phyloP scores from a whole-genome alignment of 768 basidiomycete genomes.

The Naganishia kalamii region DNA sequence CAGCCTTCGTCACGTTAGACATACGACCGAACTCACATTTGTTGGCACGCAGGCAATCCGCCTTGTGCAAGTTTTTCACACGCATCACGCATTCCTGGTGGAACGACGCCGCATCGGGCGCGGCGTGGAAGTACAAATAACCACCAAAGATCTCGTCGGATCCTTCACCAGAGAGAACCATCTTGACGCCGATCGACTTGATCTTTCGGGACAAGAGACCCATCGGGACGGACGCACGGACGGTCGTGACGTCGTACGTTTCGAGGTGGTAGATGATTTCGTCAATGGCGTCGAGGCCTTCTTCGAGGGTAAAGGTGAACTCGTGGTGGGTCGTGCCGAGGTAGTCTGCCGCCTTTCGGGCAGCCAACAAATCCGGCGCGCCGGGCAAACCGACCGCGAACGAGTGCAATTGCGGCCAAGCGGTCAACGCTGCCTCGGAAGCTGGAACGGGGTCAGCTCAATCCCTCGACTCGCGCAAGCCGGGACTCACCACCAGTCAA shows the following conservation, averaged over 20 bases:
- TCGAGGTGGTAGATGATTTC: slow-evolving; percentile 98
- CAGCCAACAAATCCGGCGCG: slow-evolving; percentile 91
- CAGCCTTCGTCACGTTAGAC: neutral
- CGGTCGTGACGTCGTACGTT: slow-evolving; percentile 97
- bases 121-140: slow-evolving; percentile 99
- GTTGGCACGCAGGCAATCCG: slow-evolving; percentile 96
- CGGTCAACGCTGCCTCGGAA: slow-evolving; percentile 56
- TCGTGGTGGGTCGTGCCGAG: slow-evolving; percentile 95
- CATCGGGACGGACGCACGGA: slow-evolving; percentile 97
- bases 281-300: slow-evolving; percentile 91
- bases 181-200: slow-evolving; percentile 99
- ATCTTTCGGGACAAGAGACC: slow-evolving; percentile 96
- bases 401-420: slow-evolving; percentile 95
- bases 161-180: slow-evolving; percentile 97
- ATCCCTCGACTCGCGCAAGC: neutral
- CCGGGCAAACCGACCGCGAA: slow-evolving; percentile 93
- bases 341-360: slow-evolving; percentile 84
- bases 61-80: slow-evolving; percentile 93
- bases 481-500: slow-evolving; percentile 27
- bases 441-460: slow-evolving; percentile 20
- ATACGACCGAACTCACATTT: slow-evolving; percentile 59
- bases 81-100: slow-evolving; percentile 91
- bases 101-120: slow-evolving; percentile 78
- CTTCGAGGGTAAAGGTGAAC: slow-evolving; percentile 95
- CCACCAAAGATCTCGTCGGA: slow-evolving; percentile 89